These are phyloP conservation scores for Penicillium freii DNA, from an alignment of 2,329 filamentous ascomycete genomes.

Conservation along the genomic window DNA sequence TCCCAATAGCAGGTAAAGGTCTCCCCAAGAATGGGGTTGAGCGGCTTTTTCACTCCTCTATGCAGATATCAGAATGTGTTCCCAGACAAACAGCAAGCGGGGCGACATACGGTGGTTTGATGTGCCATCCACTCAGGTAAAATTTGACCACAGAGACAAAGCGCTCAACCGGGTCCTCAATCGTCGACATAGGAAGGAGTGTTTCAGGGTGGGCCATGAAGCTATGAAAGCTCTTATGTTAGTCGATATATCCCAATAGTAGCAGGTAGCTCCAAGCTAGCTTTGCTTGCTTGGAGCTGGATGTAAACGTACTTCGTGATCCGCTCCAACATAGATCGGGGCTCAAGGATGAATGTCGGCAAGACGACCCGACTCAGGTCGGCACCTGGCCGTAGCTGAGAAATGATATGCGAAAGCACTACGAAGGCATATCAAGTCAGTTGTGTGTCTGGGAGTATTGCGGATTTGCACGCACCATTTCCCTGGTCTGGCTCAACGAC, in stretches of 20 bases:
- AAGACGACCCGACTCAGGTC: constrained; percentile 92
- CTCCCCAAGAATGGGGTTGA: constrained; percentile 95
- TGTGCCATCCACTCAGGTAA: constrained; percentile 98
- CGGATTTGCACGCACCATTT: constrained; percentile 61
- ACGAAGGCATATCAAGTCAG: constrained; percentile 6
- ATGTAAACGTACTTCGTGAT: constrained; percentile 82
- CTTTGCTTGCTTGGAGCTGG: background rate
- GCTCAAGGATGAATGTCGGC: constrained; percentile 96
- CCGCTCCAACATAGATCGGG: constrained; percentile 94
- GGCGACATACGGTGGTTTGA: constrained; percentile 80
- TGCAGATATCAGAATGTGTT: constrained; percentile 6
- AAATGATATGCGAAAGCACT: constrained; percentile 97
- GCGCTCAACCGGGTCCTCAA: constrained; percentile 83
- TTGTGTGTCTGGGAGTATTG: background rate
- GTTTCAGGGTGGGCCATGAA: constrained; percentile 99
- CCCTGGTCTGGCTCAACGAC: constrained; percentile 89
- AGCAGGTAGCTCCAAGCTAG: background rate
- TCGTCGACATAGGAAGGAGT: constrained; percentile 78
- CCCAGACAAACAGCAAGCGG: background rate
- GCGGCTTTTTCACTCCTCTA: constrained; percentile 94
- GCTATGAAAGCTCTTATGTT: constrained; percentile 49
- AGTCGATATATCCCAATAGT: background rate
- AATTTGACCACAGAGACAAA: constrained; percentile 97
- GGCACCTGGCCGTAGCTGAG: constrained; percentile 89
- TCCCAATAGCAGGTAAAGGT: constrained; percentile 96